Conservation (phyloP, 225 moss, liverwort and hornwort genomes). For the Thuidium tamariscinum region DNA sequence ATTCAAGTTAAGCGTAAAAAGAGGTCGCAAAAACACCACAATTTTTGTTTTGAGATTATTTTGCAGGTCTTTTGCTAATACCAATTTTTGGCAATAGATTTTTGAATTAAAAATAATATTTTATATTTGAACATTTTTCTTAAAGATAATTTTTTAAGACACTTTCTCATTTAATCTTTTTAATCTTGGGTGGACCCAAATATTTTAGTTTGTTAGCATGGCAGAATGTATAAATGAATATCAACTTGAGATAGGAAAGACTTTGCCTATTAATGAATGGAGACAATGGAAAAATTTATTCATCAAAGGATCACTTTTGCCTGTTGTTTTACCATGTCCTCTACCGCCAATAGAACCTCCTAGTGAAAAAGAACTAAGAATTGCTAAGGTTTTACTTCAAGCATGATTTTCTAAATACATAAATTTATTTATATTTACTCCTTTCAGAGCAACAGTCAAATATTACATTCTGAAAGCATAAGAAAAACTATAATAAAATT, state of each 20-base stretch:
- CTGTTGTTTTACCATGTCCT: constrained; percentile 7
- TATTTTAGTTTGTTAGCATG: constrained; percentile 55
- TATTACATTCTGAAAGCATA: neutral
- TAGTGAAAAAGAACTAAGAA: constrained; percentile 19
- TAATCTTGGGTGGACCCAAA: neutral
- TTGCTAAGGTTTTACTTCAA: constrained; percentile 44
- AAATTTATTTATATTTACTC: no score
- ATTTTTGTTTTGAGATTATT: constrained; percentile 31
- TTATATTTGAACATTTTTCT: no score
- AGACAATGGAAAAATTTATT: constrained; percentile 70
- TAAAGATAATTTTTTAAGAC: neutral
- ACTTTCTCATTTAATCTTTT: neutral
- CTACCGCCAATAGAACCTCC: constrained; percentile 30
- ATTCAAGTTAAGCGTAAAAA: constrained; percentile 1
- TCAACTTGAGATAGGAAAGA: constrained; percentile 47
- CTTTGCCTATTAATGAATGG: constrained; percentile 39
- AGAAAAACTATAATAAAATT: neutral
- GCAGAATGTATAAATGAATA: constrained; percentile 61
- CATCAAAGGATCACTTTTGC: constrained; percentile 58
- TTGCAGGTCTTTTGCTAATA: constrained; percentile 3
- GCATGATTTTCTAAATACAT: neutral
- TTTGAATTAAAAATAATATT: no score
- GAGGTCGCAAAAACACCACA: constrained; percentile 25
- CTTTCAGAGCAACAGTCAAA: neutral
- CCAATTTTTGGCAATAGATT: rapidly evolving